Evolutionary conservation across 805 yeast genomes (phyloP).

Genomic region (Myxozyma mucilagina): DNA sequence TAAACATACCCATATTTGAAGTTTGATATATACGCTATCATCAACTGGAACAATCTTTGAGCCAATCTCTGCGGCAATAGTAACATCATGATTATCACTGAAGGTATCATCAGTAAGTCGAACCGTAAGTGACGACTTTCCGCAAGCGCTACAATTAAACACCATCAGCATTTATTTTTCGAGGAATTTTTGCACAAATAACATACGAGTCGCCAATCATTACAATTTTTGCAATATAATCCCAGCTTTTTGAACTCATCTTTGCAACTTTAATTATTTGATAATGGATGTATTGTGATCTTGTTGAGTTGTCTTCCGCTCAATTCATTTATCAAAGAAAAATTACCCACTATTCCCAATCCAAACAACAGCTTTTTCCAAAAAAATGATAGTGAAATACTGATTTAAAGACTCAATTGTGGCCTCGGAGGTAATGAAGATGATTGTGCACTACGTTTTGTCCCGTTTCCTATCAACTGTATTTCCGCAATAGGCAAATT

Average conservation of each 20-base stretch:
- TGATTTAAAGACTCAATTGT: no score
- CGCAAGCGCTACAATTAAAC: conserved; percentile 38
- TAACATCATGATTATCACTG: conserved; percentile 41
- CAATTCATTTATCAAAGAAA: background rate
- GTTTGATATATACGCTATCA: conserved; percentile 37
- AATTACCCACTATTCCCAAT: background rate
- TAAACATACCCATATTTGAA: conserved; percentile 41
- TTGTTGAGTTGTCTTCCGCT: background rate
- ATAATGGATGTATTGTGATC: background rate
- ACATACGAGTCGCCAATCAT: conserved; percentile 44
- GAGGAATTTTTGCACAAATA: conserved; percentile 15
- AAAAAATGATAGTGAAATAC: no score
- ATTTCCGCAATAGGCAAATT: background rate
- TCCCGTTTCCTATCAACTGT: background rate
- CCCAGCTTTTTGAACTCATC: conserved; percentile 37
- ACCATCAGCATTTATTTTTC: background rate
- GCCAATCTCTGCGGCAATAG: conserved; percentile 44
- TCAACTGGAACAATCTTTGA: conserved; percentile 41
- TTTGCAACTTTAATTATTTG: background rate
- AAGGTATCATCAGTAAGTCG: conserved; percentile 42
- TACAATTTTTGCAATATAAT: conserved; percentile 41
- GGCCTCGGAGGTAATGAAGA: no score
- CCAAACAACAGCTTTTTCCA: no score
- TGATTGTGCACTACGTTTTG: no score
- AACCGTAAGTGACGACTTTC: conserved; percentile 42